A percentile compares a stretch with the other conserved stretches of the same genome.
Conservation (phyloP, 2,329 filamentous ascomycete species). For the Neofusicoccum laricinum region DNA sequence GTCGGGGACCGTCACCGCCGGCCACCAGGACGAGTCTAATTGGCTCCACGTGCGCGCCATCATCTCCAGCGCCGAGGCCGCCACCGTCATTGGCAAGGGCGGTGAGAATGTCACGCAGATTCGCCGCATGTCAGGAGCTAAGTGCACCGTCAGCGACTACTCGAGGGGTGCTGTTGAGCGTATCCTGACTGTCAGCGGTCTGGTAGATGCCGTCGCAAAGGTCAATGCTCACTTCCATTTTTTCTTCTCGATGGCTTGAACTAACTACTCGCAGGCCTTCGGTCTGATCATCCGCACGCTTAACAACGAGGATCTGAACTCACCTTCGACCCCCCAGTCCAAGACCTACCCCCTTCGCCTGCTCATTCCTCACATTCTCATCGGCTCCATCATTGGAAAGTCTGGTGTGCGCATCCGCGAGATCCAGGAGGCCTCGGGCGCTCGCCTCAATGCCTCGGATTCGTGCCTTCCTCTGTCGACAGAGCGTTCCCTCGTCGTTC, state of each 20-base stretch:
- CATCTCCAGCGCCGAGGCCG: constrained; percentile 95
- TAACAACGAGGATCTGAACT: constrained; percentile 90
- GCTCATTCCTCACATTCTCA: constrained; percentile 92
- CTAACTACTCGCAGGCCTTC: constrained; percentile 65
- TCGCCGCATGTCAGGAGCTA: constrained; percentile 88
- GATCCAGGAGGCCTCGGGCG: constrained; percentile 96
- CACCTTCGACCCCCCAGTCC: constrained; percentile 85
- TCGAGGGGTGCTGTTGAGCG: constrained; percentile 95
- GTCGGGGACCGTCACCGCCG: constrained; percentile 39
- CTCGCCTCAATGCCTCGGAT: constrained; percentile 93
- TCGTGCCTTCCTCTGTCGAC: constrained; percentile 91
- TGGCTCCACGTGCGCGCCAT: constrained; percentile 98
- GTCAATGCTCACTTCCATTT: constrained; percentile 48
- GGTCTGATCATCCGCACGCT: constrained; percentile 96
- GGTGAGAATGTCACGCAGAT: constrained; percentile 99
- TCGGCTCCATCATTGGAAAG: constrained; percentile 98
- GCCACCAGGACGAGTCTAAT: constrained; percentile 78
- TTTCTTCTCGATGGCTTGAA: constrained; percentile 26
- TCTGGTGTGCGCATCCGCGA: constrained; percentile 93
- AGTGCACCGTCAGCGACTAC: constrained; percentile 98
- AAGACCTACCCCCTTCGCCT: constrained; percentile 97
- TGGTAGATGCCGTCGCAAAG: constrained; percentile 95
- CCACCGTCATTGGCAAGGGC: constrained; percentile 96
- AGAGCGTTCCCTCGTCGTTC: constrained; percentile 94
- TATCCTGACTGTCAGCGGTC: constrained; percentile 94